These are phyloP conservation scores for Ambrosiella beaveri DNA, from an alignment of 2,329 filamentous ascomycete species.

Conservation along the genomic window DNA sequence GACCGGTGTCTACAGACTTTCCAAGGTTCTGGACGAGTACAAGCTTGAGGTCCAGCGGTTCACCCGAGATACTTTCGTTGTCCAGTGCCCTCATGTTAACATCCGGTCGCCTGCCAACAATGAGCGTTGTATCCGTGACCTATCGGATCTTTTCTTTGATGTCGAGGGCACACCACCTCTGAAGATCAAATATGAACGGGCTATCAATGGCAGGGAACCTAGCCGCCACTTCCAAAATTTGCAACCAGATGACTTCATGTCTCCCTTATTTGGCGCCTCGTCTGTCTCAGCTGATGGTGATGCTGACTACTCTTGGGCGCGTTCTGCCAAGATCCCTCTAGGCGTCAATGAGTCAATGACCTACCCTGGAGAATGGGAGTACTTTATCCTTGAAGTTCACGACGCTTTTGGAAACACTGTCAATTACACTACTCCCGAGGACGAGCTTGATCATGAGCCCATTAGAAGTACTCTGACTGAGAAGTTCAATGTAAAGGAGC, in stretches of 20 bases:
- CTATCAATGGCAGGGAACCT: constrained; percentile 65
- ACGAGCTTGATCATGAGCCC: constrained; percentile 49
- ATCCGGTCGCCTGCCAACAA: constrained; percentile 46
- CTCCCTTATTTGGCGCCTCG: constrained; percentile 51
- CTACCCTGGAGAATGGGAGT: constrained; percentile 65
- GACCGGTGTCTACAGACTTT: constrained; percentile 70
- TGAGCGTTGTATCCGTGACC: constrained; percentile 67
- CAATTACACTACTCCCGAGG: constrained; percentile 48
- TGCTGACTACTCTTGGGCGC: constrained; percentile 58
- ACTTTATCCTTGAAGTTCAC: constrained; percentile 78
- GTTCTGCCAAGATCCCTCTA: constrained; percentile 55
- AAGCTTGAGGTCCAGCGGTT: constrained; percentile 78
- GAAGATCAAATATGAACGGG: constrained; percentile 80
- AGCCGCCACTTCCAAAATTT: constrained; percentile 86
- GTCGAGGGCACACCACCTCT: constrained; percentile 80
- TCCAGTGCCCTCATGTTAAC: constrained; percentile 64
- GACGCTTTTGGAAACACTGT: constrained; percentile 80
- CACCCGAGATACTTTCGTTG: constrained; percentile 63
- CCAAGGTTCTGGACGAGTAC: constrained; percentile 77
- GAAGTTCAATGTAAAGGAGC: constrained; percentile 69
- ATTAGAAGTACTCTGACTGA: constrained; percentile 52
- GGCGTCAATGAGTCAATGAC: constrained; percentile 81
- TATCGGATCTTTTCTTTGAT: constrained; percentile 70
- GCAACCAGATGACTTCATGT: constrained; percentile 71
- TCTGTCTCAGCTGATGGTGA: constrained; percentile 42